Base-by-base conservation (phyloP, 768 basidiomycete species). In the Trametes cinnabarina region DNA sequence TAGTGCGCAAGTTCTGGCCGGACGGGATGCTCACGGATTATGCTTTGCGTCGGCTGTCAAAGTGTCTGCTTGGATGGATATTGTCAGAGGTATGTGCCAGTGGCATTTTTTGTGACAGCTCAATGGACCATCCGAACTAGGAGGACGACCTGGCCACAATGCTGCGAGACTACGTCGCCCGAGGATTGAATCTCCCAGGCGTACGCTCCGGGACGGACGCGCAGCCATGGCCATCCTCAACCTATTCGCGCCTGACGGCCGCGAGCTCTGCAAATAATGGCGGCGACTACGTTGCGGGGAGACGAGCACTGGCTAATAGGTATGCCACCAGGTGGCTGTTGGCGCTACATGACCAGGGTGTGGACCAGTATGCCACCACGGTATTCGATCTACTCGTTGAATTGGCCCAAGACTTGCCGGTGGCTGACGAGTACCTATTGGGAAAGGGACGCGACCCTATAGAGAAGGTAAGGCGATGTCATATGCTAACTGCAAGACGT, bases 1-100 rank as follows among this genome's bases (percentile, higher is more conserved):
- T 94, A n/a, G 74, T 76, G 5, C 79, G 84, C 53, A 79, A 84
- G 64, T 82, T 90, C 60, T 91, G 86, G 85, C 90, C 91, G 0
- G 87, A 82, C 61, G 80, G 85, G 15, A 76, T 91, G 69, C 78
- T 83, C 40, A 87, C 91, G 14, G 83, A 86, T 34, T 90, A 91
- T 68, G 85, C 84, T 2, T 69, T 87, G 47, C 80, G 78, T 51
- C 75, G 90, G 44, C 74, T 93, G 26, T 77, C 83, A 9, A 76
- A 77, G 49, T 75, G 76, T 17, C 74, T 91, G 1, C 61, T 92
- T 6, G 72, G 71, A 17, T 94, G 92, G 92, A 82, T 92, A 40
- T 71, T 90, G 49, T 77, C 82, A 4, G 89, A 92, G 77, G 90
- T 89, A 60, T 55, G 74, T 66, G 6, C 5, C 11, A n/a, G n/a